Percentiles rank a stretch among this genome's conserved stretches.
Evolutionary conservation across 2,329 filamentous ascomycete species (phyloP).

Genomic region (Waltergamsia citrina): DNA sequence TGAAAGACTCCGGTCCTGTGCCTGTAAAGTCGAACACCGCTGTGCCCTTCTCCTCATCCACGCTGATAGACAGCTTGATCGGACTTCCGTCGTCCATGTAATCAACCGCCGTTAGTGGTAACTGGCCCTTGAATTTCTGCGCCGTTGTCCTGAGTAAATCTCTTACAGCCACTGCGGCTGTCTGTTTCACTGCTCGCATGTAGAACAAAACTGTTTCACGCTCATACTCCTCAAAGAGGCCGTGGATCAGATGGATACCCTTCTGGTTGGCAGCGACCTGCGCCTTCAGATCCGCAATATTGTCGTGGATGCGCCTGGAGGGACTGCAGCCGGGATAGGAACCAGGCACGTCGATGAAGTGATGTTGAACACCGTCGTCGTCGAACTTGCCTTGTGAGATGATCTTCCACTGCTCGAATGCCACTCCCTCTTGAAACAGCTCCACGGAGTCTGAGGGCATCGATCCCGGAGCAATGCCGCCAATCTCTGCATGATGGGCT

Average conservation of each 20-base stretch:
- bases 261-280: constrained; percentile 81
- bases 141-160: constrained; percentile 62
- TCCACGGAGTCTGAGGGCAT: constrained; percentile 71
- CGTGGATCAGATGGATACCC: constrained; percentile 66
- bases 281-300: constrained; percentile 77
- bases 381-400: constrained; percentile 71
- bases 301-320: constrained; percentile 69
- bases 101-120: constrained; percentile 67
- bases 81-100: constrained; percentile 82
- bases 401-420: constrained; percentile 58
- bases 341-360: constrained; percentile 62
- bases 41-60: constrained; percentile 64
- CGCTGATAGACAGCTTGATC: constrained; percentile 64
- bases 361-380: constrained; percentile 45
- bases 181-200: constrained; percentile 74
- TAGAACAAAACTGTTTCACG: constrained; percentile 72
- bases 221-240: constrained; percentile 68
- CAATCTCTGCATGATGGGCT: constrained; percentile 38
- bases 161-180: constrained; percentile 68
- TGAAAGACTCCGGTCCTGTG: constrained; percentile 16
- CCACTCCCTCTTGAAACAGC: constrained; percentile 55
- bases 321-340: constrained; percentile 65
- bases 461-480: constrained; percentile 70
- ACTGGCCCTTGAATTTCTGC: constrained; percentile 56
- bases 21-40: constrained; percentile 49